phyloP scores from a whole-genome alignment of 1,284 basidiomycete species.

The Gymnopus androsaceus region DNA sequence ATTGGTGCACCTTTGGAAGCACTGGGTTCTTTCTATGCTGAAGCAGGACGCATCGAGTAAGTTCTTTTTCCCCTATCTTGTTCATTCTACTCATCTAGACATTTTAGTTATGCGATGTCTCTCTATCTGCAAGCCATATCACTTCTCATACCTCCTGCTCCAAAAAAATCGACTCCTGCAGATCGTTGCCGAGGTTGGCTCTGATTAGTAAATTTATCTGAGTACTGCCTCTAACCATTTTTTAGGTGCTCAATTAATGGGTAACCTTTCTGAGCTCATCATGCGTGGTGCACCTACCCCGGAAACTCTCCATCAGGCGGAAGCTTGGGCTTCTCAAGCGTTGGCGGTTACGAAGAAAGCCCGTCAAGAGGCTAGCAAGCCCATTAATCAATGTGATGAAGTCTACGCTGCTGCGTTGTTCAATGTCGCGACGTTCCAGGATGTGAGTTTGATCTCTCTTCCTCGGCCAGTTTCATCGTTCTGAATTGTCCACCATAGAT shows the following conservation, averaged over 20 bases:
- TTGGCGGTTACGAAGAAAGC: slow-evolving; percentile 48
- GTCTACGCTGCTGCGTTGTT: slow-evolving; percentile 61
- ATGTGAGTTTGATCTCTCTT: slow-evolving; percentile 30
- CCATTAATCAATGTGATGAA: slow-evolving; percentile 50
- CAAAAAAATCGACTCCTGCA: slow-evolving; percentile 40
- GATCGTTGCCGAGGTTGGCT: slow-evolving; percentile 63
- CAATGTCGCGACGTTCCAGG: slow-evolving; percentile 54
- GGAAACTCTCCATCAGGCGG: slow-evolving; percentile 50
- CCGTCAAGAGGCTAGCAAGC: slow-evolving; percentile 29
- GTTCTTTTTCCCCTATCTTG: slow-evolving; percentile 26
- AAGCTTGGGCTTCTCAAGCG: slow-evolving; percentile 62
- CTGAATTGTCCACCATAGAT: not conserved
- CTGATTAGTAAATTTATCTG: not conserved
- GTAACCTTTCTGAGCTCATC: slow-evolving; percentile 62
- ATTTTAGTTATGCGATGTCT: slow-evolving; percentile 59
- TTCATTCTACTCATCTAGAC: not conserved
- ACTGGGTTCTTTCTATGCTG: slow-evolving; percentile 64
- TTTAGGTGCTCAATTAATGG: slow-evolving; percentile 73
- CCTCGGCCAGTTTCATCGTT: not conserved
- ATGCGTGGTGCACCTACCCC: slow-evolving; percentile 47
- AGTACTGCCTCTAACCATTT: not conserved
- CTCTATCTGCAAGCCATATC: slow-evolving; percentile 69
- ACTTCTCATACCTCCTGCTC: slow-evolving; percentile 58
- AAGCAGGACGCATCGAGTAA: slow-evolving; percentile 61
- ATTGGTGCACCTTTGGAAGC: slow-evolving; percentile 71